A percentile compares a stretch with the other conserved stretches of the same genome.
These are phyloP conservation scores for Coelomomyces lativittatus DNA, from an alignment of 371 early-diverging fungal genomes.

Conservation along the genomic window DNA sequence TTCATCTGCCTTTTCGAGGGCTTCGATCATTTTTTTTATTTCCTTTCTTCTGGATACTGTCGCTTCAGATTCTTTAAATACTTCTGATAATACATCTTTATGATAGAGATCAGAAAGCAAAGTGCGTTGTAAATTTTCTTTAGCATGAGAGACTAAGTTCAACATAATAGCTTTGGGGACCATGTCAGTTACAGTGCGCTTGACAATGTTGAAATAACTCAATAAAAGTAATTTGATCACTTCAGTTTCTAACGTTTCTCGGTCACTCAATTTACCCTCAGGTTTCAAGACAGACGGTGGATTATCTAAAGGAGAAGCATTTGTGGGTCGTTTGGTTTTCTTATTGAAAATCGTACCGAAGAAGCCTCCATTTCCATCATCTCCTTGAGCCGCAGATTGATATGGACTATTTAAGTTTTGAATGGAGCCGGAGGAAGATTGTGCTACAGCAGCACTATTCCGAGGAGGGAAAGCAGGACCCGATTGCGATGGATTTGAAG, in stretches of 20 bases:
- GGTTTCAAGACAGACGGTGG: slow-evolving; percentile 89
- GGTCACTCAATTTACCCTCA: slow-evolving; percentile 78
- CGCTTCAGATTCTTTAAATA: slow-evolving; percentile 82
- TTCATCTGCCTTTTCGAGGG: slow-evolving; percentile 84
- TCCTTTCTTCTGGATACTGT: slow-evolving; percentile 78
- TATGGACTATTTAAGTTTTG: too few relatives aligned
- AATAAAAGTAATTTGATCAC: slow-evolving; percentile 90
- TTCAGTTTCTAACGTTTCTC: slow-evolving; percentile 90
- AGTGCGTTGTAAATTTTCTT: slow-evolving; percentile 85
- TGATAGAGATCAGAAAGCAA: slow-evolving; percentile 90
- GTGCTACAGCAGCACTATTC: too few relatives aligned
- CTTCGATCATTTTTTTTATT: slow-evolving; percentile 93
- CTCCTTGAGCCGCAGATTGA: too few relatives aligned
- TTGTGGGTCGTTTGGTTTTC: too few relatives aligned
- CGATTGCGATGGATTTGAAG: too few relatives aligned
- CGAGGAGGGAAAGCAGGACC: too few relatives aligned
- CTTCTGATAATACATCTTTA: slow-evolving; percentile 66
- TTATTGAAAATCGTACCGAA: slow-evolving; percentile 87
- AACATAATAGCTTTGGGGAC: slow-evolving; percentile 98
- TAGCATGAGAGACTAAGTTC: slow-evolving; percentile 75
- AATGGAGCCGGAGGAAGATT: too few relatives aligned
- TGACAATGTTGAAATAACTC: slow-evolving; percentile 92
- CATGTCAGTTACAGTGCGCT: slow-evolving; percentile 90
- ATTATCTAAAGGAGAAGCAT: too few relatives aligned
- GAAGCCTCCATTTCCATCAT: slow-evolving; percentile 50